Base-by-base conservation (phyloP, 139 green algal species). In the Helicosporidium sp. region DNA sequence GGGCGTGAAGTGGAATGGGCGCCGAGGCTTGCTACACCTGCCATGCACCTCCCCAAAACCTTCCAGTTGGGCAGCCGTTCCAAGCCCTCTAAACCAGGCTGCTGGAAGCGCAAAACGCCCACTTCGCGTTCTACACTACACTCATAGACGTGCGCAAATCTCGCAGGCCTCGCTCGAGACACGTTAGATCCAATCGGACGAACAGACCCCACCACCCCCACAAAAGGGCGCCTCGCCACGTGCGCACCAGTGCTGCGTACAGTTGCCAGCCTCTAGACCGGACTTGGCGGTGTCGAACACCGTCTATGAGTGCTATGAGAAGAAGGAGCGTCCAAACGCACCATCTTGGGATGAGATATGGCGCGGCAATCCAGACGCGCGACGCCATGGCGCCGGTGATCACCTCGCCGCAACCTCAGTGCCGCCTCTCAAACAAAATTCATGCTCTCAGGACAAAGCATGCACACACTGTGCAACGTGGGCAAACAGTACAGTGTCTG, bases 271-370 rank as follows among this genome's bases (percentile, higher is more conserved):
- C 60, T 35, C 43, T 23, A 13, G 42, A 47, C 35, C 44, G n/a
- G 26, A 67, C 51, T 7, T 50, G n/a, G 7, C 57, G 41, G 49
- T 75, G 67, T 22, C 48, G 43, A 12, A 62, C 26, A 15, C 52
- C 57, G 31, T 76, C 64, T 1, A 55, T 17, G 2, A 52, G 22
- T 2, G 64, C 60, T 12, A 46, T 19, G 0, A 12, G 10, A 16
- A 75, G 55, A 6, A 76, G 48, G 17, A 56, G 8, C 7, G 49
- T 10, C 64, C 64, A 76, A 2, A 70, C 26, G 7, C 41, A 24
- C 0, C 59, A 31, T 2, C 66, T 41, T 0, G 65, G 55, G 1
- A 60, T 27, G 3, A 69, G 33, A n/a, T 74, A 74, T 10, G 50
- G 43, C 15, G 46, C 24, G 15, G 17, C 27, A 13, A 58, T 17